These are phyloP conservation scores for Botrytis fragariae DNA, from an alignment of 2,329 filamentous ascomycete species.

Conservation along the genomic window DNA sequence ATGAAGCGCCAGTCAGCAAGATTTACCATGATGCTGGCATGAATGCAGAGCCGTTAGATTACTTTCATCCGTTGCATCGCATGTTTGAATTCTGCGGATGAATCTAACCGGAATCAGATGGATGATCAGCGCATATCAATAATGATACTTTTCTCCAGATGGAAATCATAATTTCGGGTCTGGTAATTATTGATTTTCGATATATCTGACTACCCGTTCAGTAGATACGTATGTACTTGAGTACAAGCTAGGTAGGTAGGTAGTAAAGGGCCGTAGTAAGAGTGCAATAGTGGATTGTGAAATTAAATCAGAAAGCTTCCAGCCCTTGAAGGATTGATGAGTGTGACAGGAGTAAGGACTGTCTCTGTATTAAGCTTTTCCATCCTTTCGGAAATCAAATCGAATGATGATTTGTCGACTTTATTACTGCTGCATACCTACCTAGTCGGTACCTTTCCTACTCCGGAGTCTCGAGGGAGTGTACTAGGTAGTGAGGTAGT, in stretches of 20 bases:
- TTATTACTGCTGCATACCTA: background rate
- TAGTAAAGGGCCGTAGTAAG: no score
- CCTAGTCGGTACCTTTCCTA: no score
- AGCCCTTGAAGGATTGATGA: background rate
- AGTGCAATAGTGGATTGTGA: background rate
- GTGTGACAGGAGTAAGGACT: background rate
- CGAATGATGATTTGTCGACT: background rate
- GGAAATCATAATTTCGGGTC: slow-evolving; percentile 8
- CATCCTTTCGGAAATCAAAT: background rate
- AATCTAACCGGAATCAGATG: background rate
- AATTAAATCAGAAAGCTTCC: background rate
- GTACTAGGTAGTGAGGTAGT: no score
- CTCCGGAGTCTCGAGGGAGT: no score
- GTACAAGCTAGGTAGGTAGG: background rate
- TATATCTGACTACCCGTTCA: background rate
- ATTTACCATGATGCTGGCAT: background rate
- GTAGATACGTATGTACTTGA: background rate
- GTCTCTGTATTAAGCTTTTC: background rate
- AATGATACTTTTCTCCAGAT: background rate
- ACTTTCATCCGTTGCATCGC: background rate
- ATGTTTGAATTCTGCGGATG: background rate
- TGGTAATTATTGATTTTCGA: background rate
- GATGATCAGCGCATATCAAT: background rate
- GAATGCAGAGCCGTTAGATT: background rate
- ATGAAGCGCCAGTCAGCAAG: background rate